Evolutionary conservation across 2,329 filamentous ascomycete species (phyloP), one percentile per base, ranked within the genome.

Genomic region (Seiridium unicorne): DNA sequence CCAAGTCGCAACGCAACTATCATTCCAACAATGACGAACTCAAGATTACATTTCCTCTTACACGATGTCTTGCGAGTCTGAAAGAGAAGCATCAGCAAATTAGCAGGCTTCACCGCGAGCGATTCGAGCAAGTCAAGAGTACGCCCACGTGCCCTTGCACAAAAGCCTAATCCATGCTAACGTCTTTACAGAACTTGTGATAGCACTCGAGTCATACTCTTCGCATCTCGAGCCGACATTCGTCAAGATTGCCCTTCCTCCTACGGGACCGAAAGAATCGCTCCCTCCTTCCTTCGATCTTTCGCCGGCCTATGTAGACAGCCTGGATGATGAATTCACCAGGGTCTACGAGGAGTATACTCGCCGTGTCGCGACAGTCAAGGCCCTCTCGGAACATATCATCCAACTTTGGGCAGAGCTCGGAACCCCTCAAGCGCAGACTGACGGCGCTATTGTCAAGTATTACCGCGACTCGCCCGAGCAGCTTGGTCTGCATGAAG

Each of bases 321-420:
- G 89, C 60, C 85, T 99, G 26, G 94, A 99, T 72, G 83, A 84
- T 58, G 95, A 99, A 75, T 99, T 98, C 72, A 92, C 92, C 9
- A 87, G 93, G 62, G 92, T 99, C 26, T 98, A 98, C 75, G 93
- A 98, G 70, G 96, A 99, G 78, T 99, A 98, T 76, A 92, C 89
- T 48, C 90, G 88, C 65, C 91, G 95, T 53, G 82, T 97, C 49
- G 84, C 84, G 36, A 86, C 85, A 0, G 93, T 98, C 11, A 87
- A 92, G 74, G 77, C 87, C 26, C 76, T 92, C 3, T 88, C 87
- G 46, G 91, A 97, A 69, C 88, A 95, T 63, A 94, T 97, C 61
- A 95, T 99, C 68, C 90, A 92, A 67, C 84, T 99, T 0, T 99
- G 95, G 93, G 94, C 92, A 0, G 95, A 99, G 74, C 86, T 99